Evolutionary conservation across 768 basidiomycete species (phyloP), one percentile per base, ranked within the genome.

Genomic region (Pleurotus cornucopiae): DNA sequence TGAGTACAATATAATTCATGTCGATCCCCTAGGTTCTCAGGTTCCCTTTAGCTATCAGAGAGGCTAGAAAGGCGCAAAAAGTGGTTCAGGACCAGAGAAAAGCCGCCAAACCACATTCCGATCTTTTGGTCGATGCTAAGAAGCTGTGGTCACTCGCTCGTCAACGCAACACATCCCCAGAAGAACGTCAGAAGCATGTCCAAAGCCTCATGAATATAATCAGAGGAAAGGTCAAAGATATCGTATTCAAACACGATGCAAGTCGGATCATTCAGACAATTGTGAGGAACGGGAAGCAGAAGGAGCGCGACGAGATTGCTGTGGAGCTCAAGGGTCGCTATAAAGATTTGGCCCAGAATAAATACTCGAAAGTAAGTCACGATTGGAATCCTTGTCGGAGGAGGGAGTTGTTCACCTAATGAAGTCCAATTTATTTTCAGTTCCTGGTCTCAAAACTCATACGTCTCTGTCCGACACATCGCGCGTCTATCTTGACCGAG

Each of bases 171-270:
- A 78, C 94, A 39, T 71, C 84, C 0, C 72, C 85, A 18, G 69
- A 81, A 21, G 88, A 95, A 63, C 83, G 94, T 20, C 83, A 86
- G 60, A 83, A 85, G 62, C 84, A 92, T 48, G 75, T 96, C 57
- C 74, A 78, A 46, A 80, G 83, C 23, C 78, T 98, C 6, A 91
- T 93, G 83, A 72, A 75, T 26, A 77, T 87, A 45, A 84, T 94
- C 18, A 82, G 88, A 18, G 93, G 92, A 4, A 84, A 85, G 61
- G 85, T 96, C 44, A 85, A 86, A 58, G 93, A 94, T 30, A 85
- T 96, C 38, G 87, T 90, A 1, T 81, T 91, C 66, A 96, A 94
- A 69, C 94, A 96, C 64, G 93, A 96, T 68, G 93, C 92, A 6
- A 93, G 91, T 64, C 82, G 87, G 60, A 92, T 92, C 58, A 82